Conservation (phyloP, 352 stramenopile genomes). For the Phytophthora constricta region DNA sequence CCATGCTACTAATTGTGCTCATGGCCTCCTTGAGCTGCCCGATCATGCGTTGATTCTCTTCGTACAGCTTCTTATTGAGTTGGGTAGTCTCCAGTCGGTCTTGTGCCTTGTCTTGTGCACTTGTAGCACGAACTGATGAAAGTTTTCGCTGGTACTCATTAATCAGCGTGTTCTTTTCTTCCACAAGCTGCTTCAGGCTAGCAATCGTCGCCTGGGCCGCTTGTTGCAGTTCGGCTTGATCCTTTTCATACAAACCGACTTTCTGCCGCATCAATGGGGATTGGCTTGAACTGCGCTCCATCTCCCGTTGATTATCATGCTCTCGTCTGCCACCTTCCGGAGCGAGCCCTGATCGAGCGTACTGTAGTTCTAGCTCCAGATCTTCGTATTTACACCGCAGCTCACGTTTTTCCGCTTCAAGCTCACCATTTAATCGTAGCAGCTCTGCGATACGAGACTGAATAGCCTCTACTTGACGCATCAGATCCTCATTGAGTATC, state of each 20-base stretch:
- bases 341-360: slow-evolving; percentile 45
- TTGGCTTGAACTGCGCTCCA: slow-evolving; percentile 23
- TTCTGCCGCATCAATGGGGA: slow-evolving; percentile 67
- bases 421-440: slow-evolving; percentile 44
- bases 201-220: slow-evolving; percentile 80
- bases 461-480: slow-evolving; percentile 51
- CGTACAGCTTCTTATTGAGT: slow-evolving; percentile 73
- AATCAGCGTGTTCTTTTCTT: slow-evolving; percentile 78
- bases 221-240: slow-evolving; percentile 75
- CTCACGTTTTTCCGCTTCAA: slow-evolving; percentile 56
- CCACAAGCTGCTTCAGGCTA: slow-evolving; percentile 80
- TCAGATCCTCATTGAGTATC: slow-evolving; percentile 52
- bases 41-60: slow-evolving; percentile 85
- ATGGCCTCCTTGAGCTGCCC: slow-evolving; percentile 72
- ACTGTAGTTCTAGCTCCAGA: slow-evolving; percentile 66
- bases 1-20: slow-evolving; percentile 67
- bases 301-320: slow-evolving; percentile 35
- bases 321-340: slow-evolving; percentile 18
- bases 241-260: slow-evolving; percentile 78
- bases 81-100: slow-evolving; percentile 61
- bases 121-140: slow-evolving; percentile 49
- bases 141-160: slow-evolving; percentile 70
- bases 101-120: slow-evolving; percentile 54
- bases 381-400: slow-evolving; percentile 57
- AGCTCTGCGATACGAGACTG: slow-evolving; percentile 56